These are phyloP conservation scores for Arthrinium puccinioides DNA, from an alignment of 2,329 filamentous ascomycete species.

Conservation along the genomic window DNA sequence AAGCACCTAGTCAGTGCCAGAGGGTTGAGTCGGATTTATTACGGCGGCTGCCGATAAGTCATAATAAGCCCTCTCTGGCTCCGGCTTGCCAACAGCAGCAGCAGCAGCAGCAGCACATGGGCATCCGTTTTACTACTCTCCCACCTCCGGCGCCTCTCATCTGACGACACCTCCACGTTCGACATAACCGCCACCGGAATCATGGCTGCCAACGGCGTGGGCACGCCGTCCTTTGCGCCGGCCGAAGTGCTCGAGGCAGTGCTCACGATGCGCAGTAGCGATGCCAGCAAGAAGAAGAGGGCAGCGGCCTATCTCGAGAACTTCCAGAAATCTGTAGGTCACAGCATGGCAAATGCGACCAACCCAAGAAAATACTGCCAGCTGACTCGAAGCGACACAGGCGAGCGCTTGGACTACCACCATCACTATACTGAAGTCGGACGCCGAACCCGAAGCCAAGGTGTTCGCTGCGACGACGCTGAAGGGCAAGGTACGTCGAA, in stretches of 20 bases:
- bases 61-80: too few relatives aligned
- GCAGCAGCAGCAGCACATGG: too few relatives aligned
- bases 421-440: conserved; percentile 77
- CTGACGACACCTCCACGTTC: too few relatives aligned
- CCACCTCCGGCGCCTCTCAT: too few relatives aligned
- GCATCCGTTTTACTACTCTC: too few relatives aligned
- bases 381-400: conserved; percentile 38
- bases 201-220: conserved; percentile 58
- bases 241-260: conserved; percentile 74
- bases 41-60: too few relatives aligned
- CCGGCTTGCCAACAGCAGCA: too few relatives aligned
- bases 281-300: conserved; percentile 77
- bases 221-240: conserved; percentile 63
- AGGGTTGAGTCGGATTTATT: too few relatives aligned
- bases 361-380: conserved; percentile 10
- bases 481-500: conserved; percentile 79
- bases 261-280: conserved; percentile 82
- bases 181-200: conserved; percentile 13
- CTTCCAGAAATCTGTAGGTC: conserved; percentile 94
- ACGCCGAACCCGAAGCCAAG: conserved; percentile 75
- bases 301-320: conserved; percentile 86
- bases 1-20: too few relatives aligned
- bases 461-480: conserved; percentile 94
- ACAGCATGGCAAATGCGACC: conserved; percentile 15
- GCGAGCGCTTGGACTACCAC: conserved; percentile 86